phyloP scores from a whole-genome alignment of 495 filamentous ascomycete species.

The Astrocystis sublimbata region DNA sequence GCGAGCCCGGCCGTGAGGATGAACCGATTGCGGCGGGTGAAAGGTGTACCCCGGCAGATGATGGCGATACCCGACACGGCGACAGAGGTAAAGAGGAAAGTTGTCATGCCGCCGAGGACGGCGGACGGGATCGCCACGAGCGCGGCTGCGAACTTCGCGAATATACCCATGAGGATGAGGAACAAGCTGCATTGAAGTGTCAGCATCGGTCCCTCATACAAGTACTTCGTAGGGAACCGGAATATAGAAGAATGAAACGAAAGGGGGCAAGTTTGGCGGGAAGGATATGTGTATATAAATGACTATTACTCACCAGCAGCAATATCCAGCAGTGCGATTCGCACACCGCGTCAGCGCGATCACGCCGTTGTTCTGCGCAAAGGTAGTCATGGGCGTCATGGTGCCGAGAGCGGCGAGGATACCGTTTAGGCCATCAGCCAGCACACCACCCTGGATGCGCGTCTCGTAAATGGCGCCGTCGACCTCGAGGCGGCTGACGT shows the following conservation, averaged over 20 bases:
- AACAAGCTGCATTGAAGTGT: conserved; percentile 63
- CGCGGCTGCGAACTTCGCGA: conserved; percentile 89
- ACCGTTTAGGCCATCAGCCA: conserved; percentile 83
- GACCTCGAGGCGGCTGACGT: conserved; percentile 83
- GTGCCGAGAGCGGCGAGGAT: conserved; percentile 79
- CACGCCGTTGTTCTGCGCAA: conserved; percentile 87
- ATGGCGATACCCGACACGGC: conserved; percentile 86
- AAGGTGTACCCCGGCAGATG: conserved; percentile 68
- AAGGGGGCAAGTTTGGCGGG: background rate
- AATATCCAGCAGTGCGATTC: conserved; percentile 82
- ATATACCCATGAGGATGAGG: conserved; percentile 84
- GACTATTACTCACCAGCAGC: conserved; percentile 47
- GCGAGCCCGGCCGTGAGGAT: conserved; percentile 78
- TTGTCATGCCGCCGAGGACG: conserved; percentile 91
- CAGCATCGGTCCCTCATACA: background rate
- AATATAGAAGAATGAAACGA: background rate
- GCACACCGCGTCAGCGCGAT: conserved; percentile 88
- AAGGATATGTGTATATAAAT: background rate
- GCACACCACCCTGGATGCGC: conserved; percentile 83
- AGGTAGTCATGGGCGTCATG: conserved; percentile 78
- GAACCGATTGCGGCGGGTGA: conserved; percentile 85
- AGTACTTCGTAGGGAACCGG: background rate
- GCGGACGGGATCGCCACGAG: conserved; percentile 78
- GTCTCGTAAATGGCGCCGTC: conserved; percentile 80
- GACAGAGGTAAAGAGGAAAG: conserved; percentile 84